Conservation (phyloP, 805 yeast genomes). For the Candida chauliodis region DNA sequence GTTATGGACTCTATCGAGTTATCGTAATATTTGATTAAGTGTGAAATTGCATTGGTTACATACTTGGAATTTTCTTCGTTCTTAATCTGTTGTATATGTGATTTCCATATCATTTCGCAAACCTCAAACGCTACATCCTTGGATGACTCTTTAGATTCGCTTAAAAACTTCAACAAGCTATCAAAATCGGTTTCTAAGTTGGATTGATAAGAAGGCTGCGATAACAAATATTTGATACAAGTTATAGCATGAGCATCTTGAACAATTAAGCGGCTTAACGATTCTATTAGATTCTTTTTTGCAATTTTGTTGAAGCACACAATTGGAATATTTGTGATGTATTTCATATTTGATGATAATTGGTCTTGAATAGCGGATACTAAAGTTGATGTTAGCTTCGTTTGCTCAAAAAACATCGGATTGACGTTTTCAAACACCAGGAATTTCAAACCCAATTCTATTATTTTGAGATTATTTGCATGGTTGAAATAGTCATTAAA, state of each 20-base stretch:
- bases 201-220: conserved; percentile 53
- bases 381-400: conserved; percentile 28
- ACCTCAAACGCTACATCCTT: conserved; percentile 15
- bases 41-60: conserved; percentile 13
- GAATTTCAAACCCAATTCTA: conserved; percentile 18
- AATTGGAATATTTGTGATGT: conserved; percentile 38
- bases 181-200: conserved; percentile 43
- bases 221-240: conserved; percentile 37
- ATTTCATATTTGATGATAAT: neutral
- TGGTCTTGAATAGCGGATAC: conserved; percentile 17
- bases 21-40: conserved; percentile 13
- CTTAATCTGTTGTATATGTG: conserved; percentile 38
- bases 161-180: conserved; percentile 16
- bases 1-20: conserved; percentile 1
- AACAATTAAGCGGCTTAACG: conserved; percentile 9
- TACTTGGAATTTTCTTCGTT: conserved; percentile 23
- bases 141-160: conserved; percentile 5
- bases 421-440: conserved; percentile 19
- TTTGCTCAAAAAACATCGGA: conserved; percentile 48
- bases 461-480: conserved; percentile 24
- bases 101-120: conserved; percentile 35
- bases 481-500: conserved; percentile 30
- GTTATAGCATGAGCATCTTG: conserved; percentile 5
- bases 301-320: conserved; percentile 39
- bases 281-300: conserved; percentile 15